Evolutionary conservation across 2,329 filamentous ascomycete species (phyloP).

Genomic region (Trichophyton schoenleinii): DNA sequence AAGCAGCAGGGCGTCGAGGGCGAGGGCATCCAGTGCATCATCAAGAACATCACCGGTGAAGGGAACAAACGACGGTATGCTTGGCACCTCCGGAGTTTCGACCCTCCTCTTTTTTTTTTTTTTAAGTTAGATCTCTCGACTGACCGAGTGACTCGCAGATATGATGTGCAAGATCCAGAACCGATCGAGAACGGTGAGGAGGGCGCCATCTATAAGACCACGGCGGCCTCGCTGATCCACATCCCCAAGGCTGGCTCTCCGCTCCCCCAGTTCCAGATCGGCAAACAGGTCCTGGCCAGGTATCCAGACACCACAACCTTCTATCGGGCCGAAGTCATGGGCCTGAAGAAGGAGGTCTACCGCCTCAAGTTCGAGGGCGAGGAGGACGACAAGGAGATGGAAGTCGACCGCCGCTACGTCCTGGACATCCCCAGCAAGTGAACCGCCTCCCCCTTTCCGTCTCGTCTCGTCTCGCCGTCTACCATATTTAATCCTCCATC

Average conservation of each 20-base stretch:
- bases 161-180: constrained; percentile 69
- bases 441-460: not conserved
- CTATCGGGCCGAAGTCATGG: constrained; percentile 71
- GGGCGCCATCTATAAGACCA: constrained; percentile 51
- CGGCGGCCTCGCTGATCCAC: constrained; percentile 62
- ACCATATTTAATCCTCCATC: not conserved
- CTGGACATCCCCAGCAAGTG: constrained; percentile 53
- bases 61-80: constrained; percentile 51
- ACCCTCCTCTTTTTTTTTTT: too few relatives aligned
- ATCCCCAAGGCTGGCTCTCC: constrained; percentile 52
- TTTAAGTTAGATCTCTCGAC: too few relatives aligned
- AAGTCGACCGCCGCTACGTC: constrained; percentile 63
- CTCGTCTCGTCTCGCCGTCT: not conserved
- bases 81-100: not conserved
- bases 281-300: constrained; percentile 61
- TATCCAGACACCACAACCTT: constrained; percentile 79
- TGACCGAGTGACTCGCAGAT: constrained; percentile 32
- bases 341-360: constrained; percentile 43
- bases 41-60: constrained; percentile 61
- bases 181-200: constrained; percentile 57
- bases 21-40: constrained; percentile 59
- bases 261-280: constrained; percentile 49
- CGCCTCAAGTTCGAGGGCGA: constrained; percentile 66
- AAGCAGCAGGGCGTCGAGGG: constrained; percentile 40
- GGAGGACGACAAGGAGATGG: constrained; percentile 58